Base-by-base conservation (phyloP, 257 asterid genomes). In the Nicotiana noctiflora region DNA sequence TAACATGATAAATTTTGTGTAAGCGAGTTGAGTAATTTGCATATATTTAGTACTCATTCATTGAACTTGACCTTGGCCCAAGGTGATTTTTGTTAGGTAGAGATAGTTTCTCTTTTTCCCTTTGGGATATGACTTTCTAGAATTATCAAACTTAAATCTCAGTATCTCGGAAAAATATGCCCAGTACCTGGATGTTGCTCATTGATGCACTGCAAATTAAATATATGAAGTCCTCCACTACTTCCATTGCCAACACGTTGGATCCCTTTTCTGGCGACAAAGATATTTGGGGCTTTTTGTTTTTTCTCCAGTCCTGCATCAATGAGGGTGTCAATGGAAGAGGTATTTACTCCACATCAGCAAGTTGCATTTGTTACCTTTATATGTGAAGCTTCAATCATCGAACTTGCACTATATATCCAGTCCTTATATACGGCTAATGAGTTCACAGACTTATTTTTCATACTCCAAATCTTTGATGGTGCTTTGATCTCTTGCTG, bases 161-260 rank as follows among this genome's bases (percentile, higher is more conserved):
- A 66, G 57, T 63, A 18, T 66, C 53, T 63, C 19, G 15, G 15
- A 6, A n/a, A 75, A 44, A 46, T 19, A 79, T 12, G 37, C 34
- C 70, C 55, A 68, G 62, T 86, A 95, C 99, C 97, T 93, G 99
- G 79, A 95, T 86, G 83, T 86, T 89, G 88, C 89, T 92, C 84
- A 80, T 86, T 63, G 99, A 92, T 79, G 90, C 84, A 66, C 89
- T 84, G 84, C 93, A 88, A 68, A 87, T 88, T 52, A 93, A 84
- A 89, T 95, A 93, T 53, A 95, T 86, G 65, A 95, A 93, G 57
- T 95, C 99, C 87, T 95, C 99, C 53, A 93, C 98, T n/a, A 95
- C 95, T 86, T 92, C 98, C 94, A 92, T 91, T 21, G 94, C 94
- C 13, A 89, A 82, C 79, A 92, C 84, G 79, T 86, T 90, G 68